A percentile compares a stretch with the other conserved stretches of the same genome.
Evolutionary conservation across 2,329 filamentous ascomycete species (phyloP).

Genomic region (Microascus cirrosus): DNA sequence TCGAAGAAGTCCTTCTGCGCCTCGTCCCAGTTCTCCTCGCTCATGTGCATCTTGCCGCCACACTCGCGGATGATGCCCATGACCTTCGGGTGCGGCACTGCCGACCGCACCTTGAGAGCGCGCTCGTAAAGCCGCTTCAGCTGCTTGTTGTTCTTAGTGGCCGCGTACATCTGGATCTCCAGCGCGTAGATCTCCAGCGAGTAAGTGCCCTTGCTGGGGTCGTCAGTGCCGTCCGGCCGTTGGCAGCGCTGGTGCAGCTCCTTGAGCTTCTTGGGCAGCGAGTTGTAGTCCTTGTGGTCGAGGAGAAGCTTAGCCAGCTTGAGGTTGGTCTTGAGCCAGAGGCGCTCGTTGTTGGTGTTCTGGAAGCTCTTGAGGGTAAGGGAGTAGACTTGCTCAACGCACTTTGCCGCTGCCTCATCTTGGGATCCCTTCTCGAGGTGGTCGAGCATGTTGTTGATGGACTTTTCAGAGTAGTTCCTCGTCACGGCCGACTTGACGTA

Average conservation of each 20-base stretch:
- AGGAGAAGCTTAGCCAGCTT: slow-evolving; percentile 88
- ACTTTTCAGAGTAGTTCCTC: slow-evolving; percentile 97
- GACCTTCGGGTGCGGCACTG: slow-evolving; percentile 94
- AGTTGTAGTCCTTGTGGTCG: slow-evolving; percentile 77
- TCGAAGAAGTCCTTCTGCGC: slow-evolving; percentile 98
- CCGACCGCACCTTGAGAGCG: slow-evolving; percentile 86
- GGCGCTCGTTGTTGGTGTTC: slow-evolving; percentile 89
- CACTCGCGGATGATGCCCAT: slow-evolving; percentile 99
- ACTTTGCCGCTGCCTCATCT: slow-evolving; percentile 55
- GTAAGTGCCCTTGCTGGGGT: slow-evolving; percentile 93
- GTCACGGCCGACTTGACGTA: slow-evolving; percentile 97
- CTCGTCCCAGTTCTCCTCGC: slow-evolving; percentile 97
- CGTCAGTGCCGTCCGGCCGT: slow-evolving; percentile 73
- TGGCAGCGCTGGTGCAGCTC: slow-evolving; percentile 88
- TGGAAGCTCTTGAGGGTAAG: slow-evolving; percentile 90
- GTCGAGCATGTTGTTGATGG: slow-evolving; percentile 98
- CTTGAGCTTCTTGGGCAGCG: slow-evolving; percentile 70
- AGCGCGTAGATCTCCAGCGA: slow-evolving; percentile 90
- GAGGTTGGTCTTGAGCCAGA: slow-evolving; percentile 98
- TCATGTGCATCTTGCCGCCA: slow-evolving; percentile 99
- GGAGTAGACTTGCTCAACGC: slow-evolving; percentile 93
- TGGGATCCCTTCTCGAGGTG: slow-evolving; percentile 86
- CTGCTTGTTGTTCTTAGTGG: slow-evolving; percentile 95
- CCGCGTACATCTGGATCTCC: slow-evolving; percentile 97
- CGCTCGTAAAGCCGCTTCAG: slow-evolving; percentile 87